Percentiles rank a stretch among this genome's conserved stretches.
phyloP scores from a whole-genome alignment of 2,329 filamentous ascomycete genomes.

The Ceratocystis harringtonii region DNA sequence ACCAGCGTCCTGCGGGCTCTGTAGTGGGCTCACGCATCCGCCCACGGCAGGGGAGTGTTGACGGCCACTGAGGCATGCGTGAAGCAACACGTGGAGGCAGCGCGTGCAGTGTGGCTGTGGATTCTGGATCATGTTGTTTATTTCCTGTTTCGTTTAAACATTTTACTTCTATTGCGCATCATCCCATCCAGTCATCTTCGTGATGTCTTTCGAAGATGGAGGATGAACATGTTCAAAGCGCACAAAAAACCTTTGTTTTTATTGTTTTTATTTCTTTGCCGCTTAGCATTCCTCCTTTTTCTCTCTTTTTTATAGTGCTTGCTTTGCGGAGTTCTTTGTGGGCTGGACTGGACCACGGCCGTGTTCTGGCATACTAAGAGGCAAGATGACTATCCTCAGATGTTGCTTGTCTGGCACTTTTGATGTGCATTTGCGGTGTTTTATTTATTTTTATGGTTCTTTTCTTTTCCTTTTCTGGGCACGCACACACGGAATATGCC shows the following conservation, averaged over 20 bases:
- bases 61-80: neutral
- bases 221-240: neutral
- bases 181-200: neutral
- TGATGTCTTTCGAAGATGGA: slow-evolving; percentile 5
- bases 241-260: neutral
- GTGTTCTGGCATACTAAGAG: too few species aligned
- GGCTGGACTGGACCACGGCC: too few species aligned
- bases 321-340: too few species aligned
- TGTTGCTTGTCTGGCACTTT: too few species aligned
- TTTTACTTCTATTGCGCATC: slow-evolving; percentile 3
- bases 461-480: neutral
- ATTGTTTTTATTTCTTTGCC: neutral
- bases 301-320: neutral
- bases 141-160: neutral
- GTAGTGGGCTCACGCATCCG: slow-evolving; percentile 12
- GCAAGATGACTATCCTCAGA: too few species aligned
- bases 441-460: neutral
- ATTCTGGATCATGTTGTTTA: neutral
- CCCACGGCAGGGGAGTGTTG: slow-evolving; percentile 8
- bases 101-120: neutral
- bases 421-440: neutral
- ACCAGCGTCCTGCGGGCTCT: slow-evolving; percentile 15
- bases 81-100: neutral
- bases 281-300: neutral
- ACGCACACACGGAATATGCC: neutral